Conservation (phyloP, 768 basidiomycete species). For the Rhizopogon vesiculosus region DNA sequence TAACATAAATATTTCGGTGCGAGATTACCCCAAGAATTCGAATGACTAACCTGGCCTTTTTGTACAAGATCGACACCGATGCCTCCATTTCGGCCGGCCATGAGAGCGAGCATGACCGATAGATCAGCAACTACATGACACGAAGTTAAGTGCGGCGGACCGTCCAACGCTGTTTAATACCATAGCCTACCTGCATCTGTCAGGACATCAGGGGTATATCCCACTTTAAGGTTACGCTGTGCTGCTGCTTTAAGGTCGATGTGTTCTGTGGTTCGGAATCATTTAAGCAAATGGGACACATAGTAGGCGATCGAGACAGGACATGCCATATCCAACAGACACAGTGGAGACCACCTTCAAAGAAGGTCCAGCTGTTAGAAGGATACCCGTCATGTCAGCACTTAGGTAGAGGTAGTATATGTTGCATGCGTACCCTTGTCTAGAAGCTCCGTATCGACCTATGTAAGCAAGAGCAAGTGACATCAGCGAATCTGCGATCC, state of each 20-base stretch:
- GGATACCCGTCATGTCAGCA: background rate
- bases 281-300: background rate
- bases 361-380: conserved; percentile 57
- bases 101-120: conserved; percentile 85
- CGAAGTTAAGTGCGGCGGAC: background rate
- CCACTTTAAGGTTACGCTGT: conserved; percentile 62
- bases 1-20: conserved; percentile 21
- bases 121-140: conserved; percentile 76
- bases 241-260: conserved; percentile 59
- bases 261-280: conserved; percentile 60
- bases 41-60: conserved; percentile 52
- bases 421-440: conserved; percentile 26
- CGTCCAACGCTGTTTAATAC: background rate
- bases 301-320: background rate
- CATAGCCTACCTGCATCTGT: conserved; percentile 72
- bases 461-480: background rate
- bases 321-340: conserved; percentile 82
- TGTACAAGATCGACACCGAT: conserved; percentile 61
- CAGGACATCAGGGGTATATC: conserved; percentile 92
- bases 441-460: conserved; percentile 70
- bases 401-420: background rate
- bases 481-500: background rate
- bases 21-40: background rate
- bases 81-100: conserved; percentile 84
- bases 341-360: conserved; percentile 89